These are phyloP conservation scores for Neocatenulostroma microsporum DNA, from an alignment of 2,329 filamentous ascomycete species.

Conservation along the genomic window DNA sequence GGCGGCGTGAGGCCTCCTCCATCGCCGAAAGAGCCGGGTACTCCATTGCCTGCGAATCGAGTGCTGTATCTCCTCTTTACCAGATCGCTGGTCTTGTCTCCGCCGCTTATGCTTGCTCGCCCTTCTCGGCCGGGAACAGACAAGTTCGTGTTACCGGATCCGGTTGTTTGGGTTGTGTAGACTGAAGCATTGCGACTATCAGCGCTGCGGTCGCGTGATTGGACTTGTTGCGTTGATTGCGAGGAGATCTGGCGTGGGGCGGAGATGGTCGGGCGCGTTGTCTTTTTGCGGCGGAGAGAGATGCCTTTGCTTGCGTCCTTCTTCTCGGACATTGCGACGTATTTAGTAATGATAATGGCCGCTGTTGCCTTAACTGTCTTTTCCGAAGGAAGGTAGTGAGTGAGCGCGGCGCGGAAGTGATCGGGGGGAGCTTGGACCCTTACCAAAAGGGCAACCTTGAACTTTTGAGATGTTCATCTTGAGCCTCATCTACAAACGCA, in stretches of 20 bases:
- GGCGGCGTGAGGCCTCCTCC: constrained; percentile 53
- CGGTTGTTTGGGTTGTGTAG: constrained; percentile 15
- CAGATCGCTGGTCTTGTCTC: constrained; percentile 61
- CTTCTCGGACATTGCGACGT: constrained; percentile 43
- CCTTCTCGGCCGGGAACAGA: constrained; percentile 10
- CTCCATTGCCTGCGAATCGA: constrained; percentile 53
- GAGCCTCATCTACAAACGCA: background rate
- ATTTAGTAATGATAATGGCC: too few species aligned
- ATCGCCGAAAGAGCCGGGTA: constrained; percentile 19
- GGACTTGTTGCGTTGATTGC: constrained; percentile 3
- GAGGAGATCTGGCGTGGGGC: constrained; percentile 48
- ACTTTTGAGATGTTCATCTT: background rate
- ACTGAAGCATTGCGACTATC: constrained; percentile 17
- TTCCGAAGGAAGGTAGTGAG: too few species aligned
- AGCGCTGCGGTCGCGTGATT: constrained; percentile 12
- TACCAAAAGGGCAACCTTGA: background rate
- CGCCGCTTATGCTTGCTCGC: constrained; percentile 31
- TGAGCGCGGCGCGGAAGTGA: too few species aligned
- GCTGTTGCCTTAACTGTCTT: too few species aligned
- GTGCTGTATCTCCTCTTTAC: constrained; percentile 94
- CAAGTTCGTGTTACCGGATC: constrained; percentile 10
- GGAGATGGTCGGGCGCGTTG: constrained; percentile 51
- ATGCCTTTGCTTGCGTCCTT: constrained; percentile 44
- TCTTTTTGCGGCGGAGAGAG: constrained; percentile 53
- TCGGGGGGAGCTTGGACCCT: constrained; percentile 4